Evolutionary conservation across 441 rosid species (phyloP), one percentile per base, ranked within the genome.

Genomic region (Erysimum pusillum): DNA sequence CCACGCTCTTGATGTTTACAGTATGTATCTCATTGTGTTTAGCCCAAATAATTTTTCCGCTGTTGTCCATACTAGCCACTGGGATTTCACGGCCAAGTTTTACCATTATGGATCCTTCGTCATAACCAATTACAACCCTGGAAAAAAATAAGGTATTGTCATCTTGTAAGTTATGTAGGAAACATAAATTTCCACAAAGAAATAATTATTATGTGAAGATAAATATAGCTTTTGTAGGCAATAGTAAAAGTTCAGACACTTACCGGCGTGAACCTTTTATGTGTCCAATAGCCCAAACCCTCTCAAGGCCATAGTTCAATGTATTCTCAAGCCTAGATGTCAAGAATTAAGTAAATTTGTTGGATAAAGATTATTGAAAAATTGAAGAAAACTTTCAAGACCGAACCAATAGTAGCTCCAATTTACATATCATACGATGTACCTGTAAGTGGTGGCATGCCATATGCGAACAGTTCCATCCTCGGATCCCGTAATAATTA

Each of bases 21-120:
- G 99, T 93, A 79, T 93, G 99, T 77, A 96, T 90, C 84, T 96
- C 99, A 85, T 96, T 96, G 83, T 96, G 99, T 81, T 91, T 96
- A 25, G 99, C 98, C 99, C 99, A 96, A 78, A 96, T 93, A 79
- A 96, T 90, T 83, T 92, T 96, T 72, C 99, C 99, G 83, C 97
- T 89, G 83, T 85, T 92, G 82, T 96, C 99, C 99, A 96, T 96
- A 78, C 99, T 96, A 67, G 98, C 97, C 51, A 96, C 98, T 74
- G 99, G 99, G 69, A 85, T 92, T 86, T 96, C 98, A 68, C 94
- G 90, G 46, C 98, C 99, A 72, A 96, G 87, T 89, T 96, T 94
- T 68, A 96, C 97, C 98, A 96, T 90, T 77, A 94, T 91, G 74
- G 95, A 90, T 79, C 98, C 99, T 85, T 96, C 98, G 70, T 96